phyloP scores from a whole-genome alignment of 2,329 filamentous ascomycete genomes.

The Paraphoma sp. region DNA sequence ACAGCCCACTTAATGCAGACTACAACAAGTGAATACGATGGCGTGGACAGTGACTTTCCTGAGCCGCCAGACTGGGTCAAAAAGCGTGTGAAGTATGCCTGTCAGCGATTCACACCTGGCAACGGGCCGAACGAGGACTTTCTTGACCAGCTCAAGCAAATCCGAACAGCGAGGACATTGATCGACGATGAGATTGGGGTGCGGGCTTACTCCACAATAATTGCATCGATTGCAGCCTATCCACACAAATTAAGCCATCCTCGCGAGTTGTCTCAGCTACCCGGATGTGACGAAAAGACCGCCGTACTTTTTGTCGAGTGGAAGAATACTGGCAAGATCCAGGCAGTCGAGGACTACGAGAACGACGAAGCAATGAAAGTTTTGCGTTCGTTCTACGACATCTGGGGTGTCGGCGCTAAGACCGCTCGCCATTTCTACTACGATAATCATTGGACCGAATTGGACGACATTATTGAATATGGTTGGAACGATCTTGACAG shows the following conservation, averaged over 20 bases:
- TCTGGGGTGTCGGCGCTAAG: conserved; percentile 89
- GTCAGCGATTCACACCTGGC: conserved; percentile 76
- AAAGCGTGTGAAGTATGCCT: conserved; percentile 73
- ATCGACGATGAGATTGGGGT: conserved; percentile 79
- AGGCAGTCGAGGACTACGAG: conserved; percentile 69
- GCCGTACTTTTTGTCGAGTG: conserved; percentile 80
- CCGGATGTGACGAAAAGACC: conserved; percentile 83
- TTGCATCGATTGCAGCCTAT: conserved; percentile 84
- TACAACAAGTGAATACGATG: conserved; percentile 81
- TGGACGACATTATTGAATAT: conserved; percentile 85
- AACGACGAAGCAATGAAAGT: conserved; percentile 68
- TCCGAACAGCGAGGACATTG: conserved; percentile 74
- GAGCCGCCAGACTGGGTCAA: conserved; percentile 73
- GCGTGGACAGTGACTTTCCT: conserved; percentile 61
- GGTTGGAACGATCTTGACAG: conserved; percentile 78
- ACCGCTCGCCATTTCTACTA: conserved; percentile 84
- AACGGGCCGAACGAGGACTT: conserved; percentile 77
- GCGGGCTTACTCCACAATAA: conserved; percentile 85
- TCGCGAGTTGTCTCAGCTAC: conserved; percentile 61
- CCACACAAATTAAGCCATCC: conserved; percentile 62
- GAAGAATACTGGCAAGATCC: conserved; percentile 65
- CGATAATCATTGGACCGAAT: conserved; percentile 76
- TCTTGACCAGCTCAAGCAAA: conserved; percentile 74
- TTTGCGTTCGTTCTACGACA: conserved; percentile 76
- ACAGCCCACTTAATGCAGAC: conserved; percentile 63